phyloP scores from a whole-genome alignment of 177 flowering plant genomes.

The Vitis hybrid region DNA sequence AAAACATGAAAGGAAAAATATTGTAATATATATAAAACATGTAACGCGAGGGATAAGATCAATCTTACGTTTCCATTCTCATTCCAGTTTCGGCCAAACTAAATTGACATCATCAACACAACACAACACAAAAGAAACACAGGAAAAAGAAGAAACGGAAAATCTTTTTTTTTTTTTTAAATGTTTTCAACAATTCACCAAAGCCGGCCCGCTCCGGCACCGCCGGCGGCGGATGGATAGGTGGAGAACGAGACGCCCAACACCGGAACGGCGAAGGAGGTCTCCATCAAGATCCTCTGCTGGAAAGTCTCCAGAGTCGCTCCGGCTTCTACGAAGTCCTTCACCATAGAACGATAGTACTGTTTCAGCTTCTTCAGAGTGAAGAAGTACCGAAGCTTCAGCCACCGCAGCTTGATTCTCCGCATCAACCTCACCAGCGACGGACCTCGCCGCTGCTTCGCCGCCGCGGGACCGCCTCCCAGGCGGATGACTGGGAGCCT shows the following conservation, averaged over 20 bases:
- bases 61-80: too few species aligned
- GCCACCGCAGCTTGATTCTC: slow-evolving; percentile 35
- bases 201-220: slow-evolving; percentile 3
- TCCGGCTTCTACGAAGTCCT: slow-evolving; percentile 33
- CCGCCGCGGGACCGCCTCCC: slow-evolving; percentile 23
- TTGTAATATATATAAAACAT: too few species aligned
- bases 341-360: slow-evolving; percentile 24
- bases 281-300: slow-evolving; percentile 27
- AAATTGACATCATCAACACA: too few species aligned
- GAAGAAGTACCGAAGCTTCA: slow-evolving; percentile 21
- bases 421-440: slow-evolving; percentile 27
- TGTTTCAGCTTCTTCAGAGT: slow-evolving; percentile 33
- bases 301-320: slow-evolving; percentile 28
- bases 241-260: slow-evolving; percentile 28
- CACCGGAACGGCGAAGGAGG: slow-evolving; percentile 32
- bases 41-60: too few species aligned
- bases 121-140: too few species aligned
- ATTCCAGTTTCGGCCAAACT: too few species aligned
- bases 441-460: slow-evolving; percentile 24
- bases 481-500: slow-evolving; percentile 43
- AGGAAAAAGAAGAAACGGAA: too few species aligned
- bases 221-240: slow-evolving; percentile 7
- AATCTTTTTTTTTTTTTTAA: too few species aligned
- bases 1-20: too few species aligned
- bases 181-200: neutral